Evolutionary conservation across 1,284 basidiomycete genomes (phyloP), one percentile per base, ranked within the genome.

Genomic region (Moesziomyces antarcticus): DNA sequence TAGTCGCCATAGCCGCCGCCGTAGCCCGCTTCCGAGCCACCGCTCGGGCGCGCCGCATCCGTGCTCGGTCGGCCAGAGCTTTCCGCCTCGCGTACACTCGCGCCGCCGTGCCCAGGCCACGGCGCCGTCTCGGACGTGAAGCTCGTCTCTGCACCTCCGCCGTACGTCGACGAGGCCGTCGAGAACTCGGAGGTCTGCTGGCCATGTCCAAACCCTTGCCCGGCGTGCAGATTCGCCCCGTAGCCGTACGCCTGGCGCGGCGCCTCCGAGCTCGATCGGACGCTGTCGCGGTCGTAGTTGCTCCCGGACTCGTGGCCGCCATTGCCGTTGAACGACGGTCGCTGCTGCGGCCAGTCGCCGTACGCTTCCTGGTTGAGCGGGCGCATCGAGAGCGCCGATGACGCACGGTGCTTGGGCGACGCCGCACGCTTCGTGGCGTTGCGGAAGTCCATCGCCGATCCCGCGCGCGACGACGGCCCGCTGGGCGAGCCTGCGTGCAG

Each of bases 391-490:
- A 76, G 56, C 22, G 75, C 77, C 16, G 77, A 76, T 3, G 69
- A 56, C 2, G 76, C 59, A 37, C 77, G 57, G 48, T 69, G 53
- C 37, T 66, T 70, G 22, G 73, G 74, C 14, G 75, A 79, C 16
- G 71, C 64, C 5, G 71, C 64, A 7, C 69, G 72, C 48, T 59
- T 63, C 27, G 56, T 60, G 14, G 56, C 52, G 22, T 59, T 62
- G 46, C 69, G 60, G 75, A 77, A 74, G 50, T 68, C 71, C 62
- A 71, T 64, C 14, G 75, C 73, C 43, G 75, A 73, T 8, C 72
- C 73, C n/a, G 78, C 69, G 11, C 74, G 70, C 18, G 76, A 76
- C 27, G 61, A 52, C 5, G 73, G 71, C 16, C 54, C 56, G 66
- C 71, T 76, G 7, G 59, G 60, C 18, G 71, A 62, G 24, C 64